Evolutionary conservation across 345 rosid genomes (phyloP).

Genomic region (Corchorus olitorius): DNA sequence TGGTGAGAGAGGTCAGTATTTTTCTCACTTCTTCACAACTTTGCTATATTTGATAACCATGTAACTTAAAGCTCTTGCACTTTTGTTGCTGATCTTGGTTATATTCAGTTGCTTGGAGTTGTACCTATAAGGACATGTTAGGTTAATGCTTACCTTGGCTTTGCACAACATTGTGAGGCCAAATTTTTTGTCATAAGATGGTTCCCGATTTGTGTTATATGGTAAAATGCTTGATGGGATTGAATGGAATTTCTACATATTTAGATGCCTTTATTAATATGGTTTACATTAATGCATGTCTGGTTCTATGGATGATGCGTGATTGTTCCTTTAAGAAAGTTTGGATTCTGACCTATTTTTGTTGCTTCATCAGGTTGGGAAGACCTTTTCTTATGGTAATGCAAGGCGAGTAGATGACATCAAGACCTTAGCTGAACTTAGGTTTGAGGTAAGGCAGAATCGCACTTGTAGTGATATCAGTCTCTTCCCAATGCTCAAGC

Average conservation of each 20-base stretch:
- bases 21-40: neutral
- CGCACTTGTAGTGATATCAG: neutral
- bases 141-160: conserved; percentile 11
- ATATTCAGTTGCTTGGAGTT: neutral
- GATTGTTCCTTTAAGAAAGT: conserved; percentile 2
- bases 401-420: conserved; percentile 76
- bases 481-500: neutral
- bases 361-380: conserved; percentile 63
- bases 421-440: conserved; percentile 72
- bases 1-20: conserved; percentile 63
- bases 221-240: neutral
- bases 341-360: conserved; percentile 18
- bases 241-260: neutral
- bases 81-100: neutral
- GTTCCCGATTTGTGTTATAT: neutral
- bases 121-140: neutral
- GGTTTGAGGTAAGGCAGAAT: conserved; percentile 61
- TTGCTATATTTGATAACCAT: neutral
- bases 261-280: neutral
- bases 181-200: too few species aligned
- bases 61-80: neutral
- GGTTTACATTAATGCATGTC: neutral
- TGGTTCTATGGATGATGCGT: conserved; percentile 4
- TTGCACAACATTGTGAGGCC: neutral
- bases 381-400: conserved; percentile 66